Percentiles rank a stretch among this genome's conserved stretches.
Conservation (phyloP, 495 filamentous ascomycete genomes). For the Physcia stellaris region DNA sequence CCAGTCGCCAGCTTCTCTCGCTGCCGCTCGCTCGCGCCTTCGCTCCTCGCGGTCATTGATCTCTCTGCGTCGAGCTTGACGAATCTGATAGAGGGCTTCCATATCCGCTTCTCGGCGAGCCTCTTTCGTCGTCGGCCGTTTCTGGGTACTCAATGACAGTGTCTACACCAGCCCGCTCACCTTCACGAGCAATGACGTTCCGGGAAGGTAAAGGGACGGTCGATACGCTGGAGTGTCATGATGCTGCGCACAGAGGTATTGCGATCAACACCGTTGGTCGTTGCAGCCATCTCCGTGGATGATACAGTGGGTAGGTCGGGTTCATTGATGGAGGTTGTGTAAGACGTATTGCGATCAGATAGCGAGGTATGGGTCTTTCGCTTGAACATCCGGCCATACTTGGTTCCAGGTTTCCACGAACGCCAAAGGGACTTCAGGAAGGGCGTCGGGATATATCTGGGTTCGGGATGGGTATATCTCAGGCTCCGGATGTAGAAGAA, state of each 20-base stretch:
- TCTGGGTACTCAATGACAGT: slow-evolving; percentile 78
- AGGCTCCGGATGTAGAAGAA: slow-evolving; percentile 1
- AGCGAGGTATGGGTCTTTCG: slow-evolving; percentile 2
- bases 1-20: slow-evolving; percentile 53
- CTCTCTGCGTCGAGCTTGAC: slow-evolving; percentile 62
- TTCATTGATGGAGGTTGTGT: neutral
- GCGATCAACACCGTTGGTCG: slow-evolving; percentile 43
- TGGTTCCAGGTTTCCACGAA: slow-evolving; percentile 37
- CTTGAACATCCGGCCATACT: slow-evolving; percentile 27
- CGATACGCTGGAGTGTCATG: slow-evolving; percentile 81
- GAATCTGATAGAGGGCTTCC: slow-evolving; percentile 83
- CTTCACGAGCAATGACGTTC: slow-evolving; percentile 77
- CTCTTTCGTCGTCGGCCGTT: slow-evolving; percentile 60
- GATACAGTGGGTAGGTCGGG: slow-evolving; percentile 7
- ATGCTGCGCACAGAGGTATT: slow-evolving; percentile 80
- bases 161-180: slow-evolving; percentile 85
- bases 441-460: slow-evolving; percentile 43
- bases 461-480: slow-evolving; percentile 18
- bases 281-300: slow-evolving; percentile 15
- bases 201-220: slow-evolving; percentile 55
- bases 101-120: slow-evolving; percentile 77
- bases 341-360: neutral
- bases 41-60: slow-evolving; percentile 64
- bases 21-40: slow-evolving; percentile 48
- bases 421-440: slow-evolving; percentile 47